These are phyloP conservation scores for Cystofilobasidium ferigula DNA, from an alignment of 768 basidiomycete genomes.

Conservation along the genomic window DNA sequence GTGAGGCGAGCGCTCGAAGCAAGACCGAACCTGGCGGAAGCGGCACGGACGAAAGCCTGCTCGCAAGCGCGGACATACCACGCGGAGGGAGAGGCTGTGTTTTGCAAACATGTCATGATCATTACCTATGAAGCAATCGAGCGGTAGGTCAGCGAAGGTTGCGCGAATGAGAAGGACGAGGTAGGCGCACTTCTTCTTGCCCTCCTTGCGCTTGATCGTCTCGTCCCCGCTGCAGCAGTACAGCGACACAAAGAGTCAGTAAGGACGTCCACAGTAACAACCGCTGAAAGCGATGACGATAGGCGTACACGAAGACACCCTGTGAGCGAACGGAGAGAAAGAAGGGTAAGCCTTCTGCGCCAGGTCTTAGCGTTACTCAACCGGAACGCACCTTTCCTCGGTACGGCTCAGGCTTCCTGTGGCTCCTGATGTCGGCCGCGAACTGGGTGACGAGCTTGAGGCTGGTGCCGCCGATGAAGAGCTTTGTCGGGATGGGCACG, in stretches of 20 bases:
- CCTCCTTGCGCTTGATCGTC: constrained; percentile 75
- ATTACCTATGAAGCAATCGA: no score
- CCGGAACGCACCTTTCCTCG: constrained; percentile 92
- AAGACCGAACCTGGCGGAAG: no score
- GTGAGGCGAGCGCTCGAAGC: no score
- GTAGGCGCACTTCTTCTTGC: constrained; percentile 66
- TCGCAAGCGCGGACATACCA: no score
- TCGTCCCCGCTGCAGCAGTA: constrained; percentile 60
- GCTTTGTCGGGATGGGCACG: constrained; percentile 72
- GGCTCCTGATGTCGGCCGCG: constrained; percentile 69
- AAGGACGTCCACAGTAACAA: background rate
- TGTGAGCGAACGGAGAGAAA: constrained; percentile 6
- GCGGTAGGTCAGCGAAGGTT: background rate
- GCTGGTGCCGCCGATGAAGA: constrained; percentile 68
- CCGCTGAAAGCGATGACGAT: no score
- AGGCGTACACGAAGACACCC: constrained; percentile 15
- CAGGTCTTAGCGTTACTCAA: no score
- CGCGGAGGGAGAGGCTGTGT: no score
- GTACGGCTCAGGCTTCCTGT: constrained; percentile 88
- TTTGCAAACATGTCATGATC: no score
- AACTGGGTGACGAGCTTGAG: constrained; percentile 81
- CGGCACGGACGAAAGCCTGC: no score
- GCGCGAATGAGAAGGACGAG: background rate
- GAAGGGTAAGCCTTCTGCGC: no score
- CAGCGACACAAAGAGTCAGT: constrained; percentile 5